Evolutionary conservation across 192 early-diverging fungal species (phyloP).

Genomic region (Backusella sp.): DNA sequence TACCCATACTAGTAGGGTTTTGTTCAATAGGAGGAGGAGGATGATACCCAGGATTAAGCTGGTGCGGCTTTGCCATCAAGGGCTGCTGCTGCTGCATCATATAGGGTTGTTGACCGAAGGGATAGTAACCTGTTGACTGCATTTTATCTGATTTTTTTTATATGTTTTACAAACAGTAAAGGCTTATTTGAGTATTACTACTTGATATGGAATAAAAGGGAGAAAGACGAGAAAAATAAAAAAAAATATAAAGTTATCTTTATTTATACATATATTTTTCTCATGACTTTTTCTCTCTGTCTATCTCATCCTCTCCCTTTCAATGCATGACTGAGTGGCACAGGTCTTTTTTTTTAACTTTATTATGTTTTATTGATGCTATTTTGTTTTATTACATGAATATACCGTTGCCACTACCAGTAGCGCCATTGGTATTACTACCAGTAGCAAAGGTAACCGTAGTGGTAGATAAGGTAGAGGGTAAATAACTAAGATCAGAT

Average conservation of each 20-base stretch:
- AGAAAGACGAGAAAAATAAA: neutral
- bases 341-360: neutral
- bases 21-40: neutral
- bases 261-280: neutral
- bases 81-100: constrained; percentile 1
- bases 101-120: neutral
- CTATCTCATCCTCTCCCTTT: neutral
- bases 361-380: neutral
- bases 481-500: neutral
- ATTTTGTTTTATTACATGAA: neutral
- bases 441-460: neutral
- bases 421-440: neutral
- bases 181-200: neutral
- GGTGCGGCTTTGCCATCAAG: neutral
- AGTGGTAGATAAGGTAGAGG: neutral
- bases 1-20: neutral
- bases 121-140: constrained; percentile 11
- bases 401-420: neutral
- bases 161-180: constrained; percentile 5
- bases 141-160: neutral
- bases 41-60: neutral
- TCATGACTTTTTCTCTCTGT: neutral
- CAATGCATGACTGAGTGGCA: neutral
- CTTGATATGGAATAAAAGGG: neutral
- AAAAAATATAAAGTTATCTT: neutral